Conservation (phyloP, 2,329 filamentous ascomycete species). For the Monosporascus sp. region DNA sequence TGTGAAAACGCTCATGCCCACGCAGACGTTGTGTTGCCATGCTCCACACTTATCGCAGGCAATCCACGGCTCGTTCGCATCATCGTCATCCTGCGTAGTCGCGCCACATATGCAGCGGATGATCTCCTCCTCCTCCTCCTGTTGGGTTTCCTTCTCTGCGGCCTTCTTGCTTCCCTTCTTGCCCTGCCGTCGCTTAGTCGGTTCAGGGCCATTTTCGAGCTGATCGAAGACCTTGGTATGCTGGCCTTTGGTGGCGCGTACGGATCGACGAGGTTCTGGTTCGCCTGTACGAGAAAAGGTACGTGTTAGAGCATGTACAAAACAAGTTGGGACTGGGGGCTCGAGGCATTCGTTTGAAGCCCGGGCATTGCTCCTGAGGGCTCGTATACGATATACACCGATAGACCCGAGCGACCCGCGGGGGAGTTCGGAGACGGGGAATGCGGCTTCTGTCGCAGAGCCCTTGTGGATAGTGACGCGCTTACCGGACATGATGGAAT, state of each 20-base stretch:
- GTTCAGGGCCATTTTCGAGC: constrained; percentile 53
- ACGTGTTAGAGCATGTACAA: constrained; percentile 18
- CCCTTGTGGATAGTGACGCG: constrained; percentile 12
- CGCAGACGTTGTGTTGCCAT: constrained; percentile 97
- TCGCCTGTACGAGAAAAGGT: constrained; percentile 31
- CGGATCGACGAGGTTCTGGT: constrained; percentile 82
- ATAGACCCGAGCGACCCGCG: too few relatives aligned
- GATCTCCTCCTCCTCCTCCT: constrained; percentile 59
- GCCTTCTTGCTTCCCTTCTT: constrained; percentile 50
- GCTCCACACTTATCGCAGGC: constrained; percentile 87
- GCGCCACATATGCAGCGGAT: constrained; percentile 93
- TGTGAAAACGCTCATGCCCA: constrained; percentile 74
- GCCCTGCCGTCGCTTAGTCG: constrained; percentile 45
- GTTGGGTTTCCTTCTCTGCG: constrained; percentile 48
- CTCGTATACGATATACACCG: background rate
- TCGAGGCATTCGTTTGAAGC: background rate
- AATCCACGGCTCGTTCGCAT: constrained; percentile 85
- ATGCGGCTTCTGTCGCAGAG: constrained; percentile 7
- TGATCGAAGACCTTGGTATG: constrained; percentile 84
- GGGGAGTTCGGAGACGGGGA: background rate
- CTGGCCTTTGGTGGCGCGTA: constrained; percentile 93
- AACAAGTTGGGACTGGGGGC: background rate
- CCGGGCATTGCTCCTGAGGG: background rate
- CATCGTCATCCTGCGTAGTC: constrained; percentile 76
- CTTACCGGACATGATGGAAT: constrained; percentile 28